A percentile compares a stretch with the other conserved stretches of the same genome.
These are phyloP conservation scores for Nyssa sinensis DNA, from an alignment of 148 eudicot species.

Conservation along the genomic window DNA sequence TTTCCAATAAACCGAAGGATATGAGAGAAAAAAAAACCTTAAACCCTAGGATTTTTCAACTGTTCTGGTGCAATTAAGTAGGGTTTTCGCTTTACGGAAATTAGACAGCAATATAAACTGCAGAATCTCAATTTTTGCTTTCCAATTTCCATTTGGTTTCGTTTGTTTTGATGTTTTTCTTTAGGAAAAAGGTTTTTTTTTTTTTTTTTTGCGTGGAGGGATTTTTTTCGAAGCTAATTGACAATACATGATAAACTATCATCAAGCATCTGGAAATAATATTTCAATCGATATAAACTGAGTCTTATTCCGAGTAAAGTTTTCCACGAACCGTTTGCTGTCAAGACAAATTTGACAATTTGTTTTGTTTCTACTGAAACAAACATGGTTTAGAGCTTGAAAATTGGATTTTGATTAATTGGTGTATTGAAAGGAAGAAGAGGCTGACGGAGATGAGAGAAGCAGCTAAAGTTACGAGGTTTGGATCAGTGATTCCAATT, in stretches of 20 bases:
- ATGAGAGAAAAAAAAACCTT: background rate
- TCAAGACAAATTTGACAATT: too few relatives aligned
- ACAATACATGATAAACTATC: too few relatives aligned
- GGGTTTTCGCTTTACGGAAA: too few relatives aligned
- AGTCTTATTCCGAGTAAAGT: background rate
- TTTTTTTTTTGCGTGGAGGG: too few relatives aligned
- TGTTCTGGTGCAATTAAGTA: too few relatives aligned
- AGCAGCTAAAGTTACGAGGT: constrained; percentile 64
- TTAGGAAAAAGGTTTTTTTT: too few relatives aligned
- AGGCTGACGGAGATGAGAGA: constrained; percentile 79
- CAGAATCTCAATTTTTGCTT: too few relatives aligned
- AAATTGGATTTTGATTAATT: background rate
- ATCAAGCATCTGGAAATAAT: too few relatives aligned
- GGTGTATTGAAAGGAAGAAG: constrained; percentile 55
- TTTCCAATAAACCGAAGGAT: background rate
- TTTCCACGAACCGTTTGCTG: background rate
- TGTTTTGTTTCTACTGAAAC: background rate
- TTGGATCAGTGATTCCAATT: constrained; percentile 74
- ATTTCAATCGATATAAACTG: background rate
- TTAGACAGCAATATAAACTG: too few relatives aligned
- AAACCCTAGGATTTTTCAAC: background rate
- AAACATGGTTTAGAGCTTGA: background rate
- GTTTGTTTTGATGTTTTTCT: background rate
- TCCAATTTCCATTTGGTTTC: background rate
- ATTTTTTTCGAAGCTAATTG: too few relatives aligned